phyloP scores from a whole-genome alignment of 176 grass and related monocot species.

The Paspalum vaginatum region DNA sequence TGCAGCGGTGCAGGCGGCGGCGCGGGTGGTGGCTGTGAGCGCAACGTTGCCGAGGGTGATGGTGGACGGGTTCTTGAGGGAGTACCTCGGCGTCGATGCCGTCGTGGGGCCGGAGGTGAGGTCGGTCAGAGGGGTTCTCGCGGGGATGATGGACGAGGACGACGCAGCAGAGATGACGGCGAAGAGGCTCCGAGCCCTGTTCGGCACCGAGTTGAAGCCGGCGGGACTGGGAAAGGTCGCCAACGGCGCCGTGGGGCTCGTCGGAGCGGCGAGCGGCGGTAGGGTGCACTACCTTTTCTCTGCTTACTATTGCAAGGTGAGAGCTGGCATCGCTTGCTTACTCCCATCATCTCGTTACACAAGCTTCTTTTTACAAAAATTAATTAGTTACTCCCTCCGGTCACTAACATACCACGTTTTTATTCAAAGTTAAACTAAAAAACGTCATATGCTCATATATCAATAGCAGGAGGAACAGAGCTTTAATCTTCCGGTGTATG shows the following conservation, averaged over 20 bases:
- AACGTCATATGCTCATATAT: no score
- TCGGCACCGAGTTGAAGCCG: background rate
- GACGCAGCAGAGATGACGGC: background rate
- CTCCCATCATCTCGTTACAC: background rate
- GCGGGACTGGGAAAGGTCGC: background rate
- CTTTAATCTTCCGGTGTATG: no score
- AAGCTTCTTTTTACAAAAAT: no score
- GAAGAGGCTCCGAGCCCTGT: background rate
- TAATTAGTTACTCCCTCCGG: no score
- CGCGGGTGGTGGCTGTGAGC: conserved; percentile 57
- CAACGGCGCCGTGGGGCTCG: conserved; percentile 34
- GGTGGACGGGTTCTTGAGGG: conserved; percentile 71
- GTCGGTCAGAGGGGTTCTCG: conserved; percentile 40
- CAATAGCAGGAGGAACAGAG: no score
- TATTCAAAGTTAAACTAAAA: no score
- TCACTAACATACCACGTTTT: no score
- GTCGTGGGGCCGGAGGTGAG: conserved; percentile 59
- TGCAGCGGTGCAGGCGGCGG: conserved; percentile 47
- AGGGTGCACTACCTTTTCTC: conserved; percentile 46
- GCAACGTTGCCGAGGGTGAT: conserved; percentile 64
- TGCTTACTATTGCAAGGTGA: conserved; percentile 49
- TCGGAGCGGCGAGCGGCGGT: conserved; percentile 28
- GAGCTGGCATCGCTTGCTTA: background rate
- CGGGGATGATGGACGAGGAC: conserved; percentile 36
- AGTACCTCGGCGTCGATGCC: conserved; percentile 65